Base-by-base conservation (phyloP, 2,329 filamentous ascomycete genomes). In the Beauveria caledonica region DNA sequence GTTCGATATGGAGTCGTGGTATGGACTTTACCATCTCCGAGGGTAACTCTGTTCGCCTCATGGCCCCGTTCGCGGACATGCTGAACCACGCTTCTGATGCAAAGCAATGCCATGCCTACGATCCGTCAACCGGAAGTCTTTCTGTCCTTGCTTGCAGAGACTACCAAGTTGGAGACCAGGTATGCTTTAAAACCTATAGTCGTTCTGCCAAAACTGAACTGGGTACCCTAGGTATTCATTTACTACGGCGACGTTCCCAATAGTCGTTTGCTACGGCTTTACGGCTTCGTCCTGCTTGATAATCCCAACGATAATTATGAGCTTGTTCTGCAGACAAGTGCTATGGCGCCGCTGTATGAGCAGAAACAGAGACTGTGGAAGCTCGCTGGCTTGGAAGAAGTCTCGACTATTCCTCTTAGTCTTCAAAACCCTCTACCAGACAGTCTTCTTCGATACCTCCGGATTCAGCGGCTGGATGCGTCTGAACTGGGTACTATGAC, bases 61-160 rank as follows among this genome's bases (percentile, higher is more conserved):
- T 73, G 62, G 70, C 70, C 55, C 72, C 71, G 36, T 72, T 72
- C 44, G 71, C 71, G 52, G 71, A 73, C 63, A 73, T 73, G 71
- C 63, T 73, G 56, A 73, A 73, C 65, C 71, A 73, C 66, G 70
- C 69, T 27, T 62, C 66, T 62, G 67, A 70, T 39, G 69, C 69
- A 29, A 67, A 68, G 65, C 68, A 71, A 63, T 73, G 71, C 60
- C 71, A 74, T 63, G 68, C 66, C 63, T 73, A 72, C 62, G 68
- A 73, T 66, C 57, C 63, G 52, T 64, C 61, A 50, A 70, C 71
- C 60, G 66, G 68, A 64, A 65, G 68, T 64, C 63, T 73, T 60
- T 71, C 68, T 61, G 63, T 74, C 60, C 66, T 58, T 13, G 60
- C 60, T 5, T 11, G 29, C 1, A 54, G 21, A 15, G 54, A 62